A percentile compares a stretch with the other conserved stretches of the same genome.
These are phyloP conservation scores for Euclidium syriacum DNA, from an alignment of 345 rosid species.

Conservation along the genomic window DNA sequence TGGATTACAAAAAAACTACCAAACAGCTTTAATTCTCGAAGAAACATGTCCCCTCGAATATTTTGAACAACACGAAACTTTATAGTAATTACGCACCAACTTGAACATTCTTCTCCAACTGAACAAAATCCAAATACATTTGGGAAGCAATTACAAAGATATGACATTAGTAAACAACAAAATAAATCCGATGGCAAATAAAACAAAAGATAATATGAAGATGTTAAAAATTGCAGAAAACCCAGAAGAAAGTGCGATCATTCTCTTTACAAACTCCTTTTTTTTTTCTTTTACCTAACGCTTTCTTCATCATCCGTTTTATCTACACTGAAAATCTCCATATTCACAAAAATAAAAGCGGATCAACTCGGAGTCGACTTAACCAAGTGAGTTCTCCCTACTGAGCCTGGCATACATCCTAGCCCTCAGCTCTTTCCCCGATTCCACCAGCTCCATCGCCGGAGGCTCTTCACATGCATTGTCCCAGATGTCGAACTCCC, in stretches of 20 bases:
- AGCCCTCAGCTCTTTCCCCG: constrained; percentile 56
- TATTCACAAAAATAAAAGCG: neutral
- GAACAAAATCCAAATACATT: neutral
- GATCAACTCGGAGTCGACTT: constrained; percentile 1
- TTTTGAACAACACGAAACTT: too few relatives aligned
- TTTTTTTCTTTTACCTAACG: neutral
- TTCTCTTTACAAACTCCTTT: neutral
- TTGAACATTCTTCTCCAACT: too few relatives aligned
- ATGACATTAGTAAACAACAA: constrained; percentile 5
- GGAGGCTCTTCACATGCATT: constrained; percentile 37
- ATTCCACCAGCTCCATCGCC: constrained; percentile 62
- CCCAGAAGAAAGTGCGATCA: neutral
- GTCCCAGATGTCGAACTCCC: constrained; percentile 37
- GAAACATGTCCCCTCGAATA: too few relatives aligned
- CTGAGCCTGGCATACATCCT: constrained; percentile 47
- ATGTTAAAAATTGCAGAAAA: neutral
- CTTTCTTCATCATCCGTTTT: neutral
- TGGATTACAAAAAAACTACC: too few relatives aligned
- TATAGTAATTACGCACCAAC: too few relatives aligned
- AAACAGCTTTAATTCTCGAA: too few relatives aligned
- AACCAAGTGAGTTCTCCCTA: constrained; percentile 44
- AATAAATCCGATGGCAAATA: neutral
- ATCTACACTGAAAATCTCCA: constrained; percentile 14
- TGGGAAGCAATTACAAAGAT: constrained; percentile 6
- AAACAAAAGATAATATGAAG: neutral